phyloP scores from a whole-genome alignment of 805 yeast species.

The Kluyveromyces siamensis region DNA sequence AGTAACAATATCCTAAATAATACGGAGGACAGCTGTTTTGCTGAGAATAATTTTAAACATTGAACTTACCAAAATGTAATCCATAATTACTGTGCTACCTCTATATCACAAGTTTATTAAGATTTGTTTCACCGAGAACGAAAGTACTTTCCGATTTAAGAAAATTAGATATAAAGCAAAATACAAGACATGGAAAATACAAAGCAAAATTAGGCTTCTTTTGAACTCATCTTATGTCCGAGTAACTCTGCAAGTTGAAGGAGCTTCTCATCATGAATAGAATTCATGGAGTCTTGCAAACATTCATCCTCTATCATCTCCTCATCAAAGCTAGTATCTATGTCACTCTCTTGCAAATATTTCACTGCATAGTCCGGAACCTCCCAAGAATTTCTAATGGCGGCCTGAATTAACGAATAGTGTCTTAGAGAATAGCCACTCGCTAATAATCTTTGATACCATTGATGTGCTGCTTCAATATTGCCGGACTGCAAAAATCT shows the following conservation, averaged over 20 bases:
- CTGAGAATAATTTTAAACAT: too few relatives aligned
- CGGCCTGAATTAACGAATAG: constrained; percentile 10
- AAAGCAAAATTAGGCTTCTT: not conserved
- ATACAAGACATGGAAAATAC: not conserved
- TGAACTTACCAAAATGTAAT: too few relatives aligned
- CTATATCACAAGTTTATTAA: too few relatives aligned
- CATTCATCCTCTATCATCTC: constrained; percentile 5
- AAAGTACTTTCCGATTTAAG: not conserved
- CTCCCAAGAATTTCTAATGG: constrained; percentile 17
- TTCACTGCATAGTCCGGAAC: constrained; percentile 14
- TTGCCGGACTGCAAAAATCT: constrained; percentile 11
- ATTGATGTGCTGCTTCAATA: constrained; percentile 15
- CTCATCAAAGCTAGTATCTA: not conserved
- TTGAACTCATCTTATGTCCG: not conserved
- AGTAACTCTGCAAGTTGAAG: not conserved
- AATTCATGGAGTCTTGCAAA: not conserved
- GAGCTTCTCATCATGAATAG: not conserved
- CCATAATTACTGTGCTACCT: too few relatives aligned
- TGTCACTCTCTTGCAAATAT: constrained; percentile 6
- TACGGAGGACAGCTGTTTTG: too few relatives aligned
- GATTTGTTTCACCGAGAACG: not conserved
- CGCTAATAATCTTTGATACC: constrained; percentile 21
- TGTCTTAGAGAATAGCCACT: constrained; percentile 19
- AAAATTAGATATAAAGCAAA: too few relatives aligned
- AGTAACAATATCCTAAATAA: too few relatives aligned